Evolutionary conservation across 371 early-diverging fungal species (phyloP).

Genomic region (Coemansia sp.): DNA sequence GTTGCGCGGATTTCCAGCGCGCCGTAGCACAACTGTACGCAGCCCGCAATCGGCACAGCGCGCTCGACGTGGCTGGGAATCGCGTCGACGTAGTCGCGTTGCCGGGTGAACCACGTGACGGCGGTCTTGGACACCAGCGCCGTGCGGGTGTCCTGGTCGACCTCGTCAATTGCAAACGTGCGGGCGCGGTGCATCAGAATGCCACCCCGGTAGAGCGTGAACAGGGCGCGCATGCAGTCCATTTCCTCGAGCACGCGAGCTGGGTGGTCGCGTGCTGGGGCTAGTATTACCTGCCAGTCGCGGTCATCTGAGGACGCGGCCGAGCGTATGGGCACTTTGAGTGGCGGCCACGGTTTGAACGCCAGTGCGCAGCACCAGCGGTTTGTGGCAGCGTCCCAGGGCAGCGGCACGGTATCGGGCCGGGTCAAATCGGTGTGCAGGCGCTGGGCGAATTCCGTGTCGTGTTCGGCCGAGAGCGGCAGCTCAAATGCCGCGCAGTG

Average conservation of each 20-base stretch:
- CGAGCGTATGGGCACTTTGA: constrained; percentile 38
- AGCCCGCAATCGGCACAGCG: background rate
- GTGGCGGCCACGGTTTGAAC: constrained; percentile 47
- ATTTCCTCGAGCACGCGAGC: constrained; percentile 43
- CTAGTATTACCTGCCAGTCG: constrained; percentile 34
- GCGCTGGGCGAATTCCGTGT: background rate
- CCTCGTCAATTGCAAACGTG: constrained; percentile 24
- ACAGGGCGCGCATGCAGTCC: constrained; percentile 37
- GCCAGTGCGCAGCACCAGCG: constrained; percentile 22
- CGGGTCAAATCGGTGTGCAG: background rate
- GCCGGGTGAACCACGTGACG: constrained; percentile 33
- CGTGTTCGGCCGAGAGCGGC: constrained; percentile 12
- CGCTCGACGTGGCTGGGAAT: background rate
- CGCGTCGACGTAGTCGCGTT: constrained; percentile 4
- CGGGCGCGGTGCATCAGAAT: constrained; percentile 43
- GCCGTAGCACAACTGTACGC: constrained; percentile 3
- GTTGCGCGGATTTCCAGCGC: background rate
- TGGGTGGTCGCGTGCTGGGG: background rate
- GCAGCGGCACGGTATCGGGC: constrained; percentile 5
- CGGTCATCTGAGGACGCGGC: background rate
- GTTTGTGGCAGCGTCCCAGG: constrained; percentile 9
- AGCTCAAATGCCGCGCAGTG: constrained; percentile 53
- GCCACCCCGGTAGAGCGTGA: constrained; percentile 44
- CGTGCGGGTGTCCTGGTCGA: constrained; percentile 18
- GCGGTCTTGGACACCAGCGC: constrained; percentile 21